Evolutionary conservation across 2,329 filamentous ascomycete genomes (phyloP).

Genomic region (Aquanectria penicillioides): DNA sequence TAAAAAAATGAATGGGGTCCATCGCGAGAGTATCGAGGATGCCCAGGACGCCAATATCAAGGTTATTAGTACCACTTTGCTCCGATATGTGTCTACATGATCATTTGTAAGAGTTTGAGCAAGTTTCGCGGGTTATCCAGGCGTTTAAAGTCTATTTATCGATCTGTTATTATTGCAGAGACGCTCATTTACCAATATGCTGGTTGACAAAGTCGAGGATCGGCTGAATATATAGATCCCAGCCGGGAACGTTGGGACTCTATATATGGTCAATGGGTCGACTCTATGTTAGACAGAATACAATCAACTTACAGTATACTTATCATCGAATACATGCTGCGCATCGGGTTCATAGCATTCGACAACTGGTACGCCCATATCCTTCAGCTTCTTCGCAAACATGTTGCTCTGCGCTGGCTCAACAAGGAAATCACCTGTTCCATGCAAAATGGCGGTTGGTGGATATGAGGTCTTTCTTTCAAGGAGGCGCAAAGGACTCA

Average conservation of each 20-base stretch:
- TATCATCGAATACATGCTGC: neutral
- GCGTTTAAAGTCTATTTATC: no score
- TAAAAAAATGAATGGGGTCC: no score
- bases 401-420: neutral
- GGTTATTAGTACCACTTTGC: no score
- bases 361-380: neutral
- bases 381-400: neutral
- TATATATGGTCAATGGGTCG: neutral
- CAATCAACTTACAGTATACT: neutral
- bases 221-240: neutral
- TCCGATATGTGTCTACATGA: no score
- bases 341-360: neutral
- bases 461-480: slow-evolving; percentile 1
- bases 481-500: neutral
- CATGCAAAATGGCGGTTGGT: slow-evolving; percentile 1
- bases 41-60: no score
- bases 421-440: neutral
- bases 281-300: no score
- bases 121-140: no score
- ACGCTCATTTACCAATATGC: no score
- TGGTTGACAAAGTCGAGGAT: slow-evolving; percentile 1
- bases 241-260: neutral
- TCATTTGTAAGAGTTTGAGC: no score
- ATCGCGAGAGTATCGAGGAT: no score
- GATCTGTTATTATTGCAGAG: no score